Conservation (phyloP, 2,329 filamentous ascomycete species). For the Fusarium fujikuroi region DNA sequence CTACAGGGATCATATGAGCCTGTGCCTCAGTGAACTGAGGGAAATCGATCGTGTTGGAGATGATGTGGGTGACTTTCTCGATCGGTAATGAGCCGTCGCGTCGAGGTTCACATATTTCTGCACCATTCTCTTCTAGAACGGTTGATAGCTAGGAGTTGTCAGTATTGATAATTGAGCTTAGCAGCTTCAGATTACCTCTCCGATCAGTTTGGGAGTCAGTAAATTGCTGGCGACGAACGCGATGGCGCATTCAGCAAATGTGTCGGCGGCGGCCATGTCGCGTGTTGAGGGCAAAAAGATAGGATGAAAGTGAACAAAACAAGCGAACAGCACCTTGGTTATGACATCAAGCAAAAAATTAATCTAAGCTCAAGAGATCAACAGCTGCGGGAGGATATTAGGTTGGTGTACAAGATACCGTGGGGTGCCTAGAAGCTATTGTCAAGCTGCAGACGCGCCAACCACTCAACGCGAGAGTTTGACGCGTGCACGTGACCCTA, state of each 20-base stretch:
- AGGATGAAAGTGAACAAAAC: constrained; percentile 9
- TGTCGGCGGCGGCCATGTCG: constrained; percentile 46
- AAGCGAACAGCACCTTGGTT: not conserved
- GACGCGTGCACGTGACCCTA: constrained; percentile 33
- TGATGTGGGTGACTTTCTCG: constrained; percentile 63
- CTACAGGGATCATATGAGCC: constrained; percentile 83
- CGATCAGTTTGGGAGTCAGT: constrained; percentile 54
- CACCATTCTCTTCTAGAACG: constrained; percentile 61
- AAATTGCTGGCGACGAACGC: constrained; percentile 58
- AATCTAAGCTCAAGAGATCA: constrained; percentile 1
- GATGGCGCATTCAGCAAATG: constrained; percentile 57
- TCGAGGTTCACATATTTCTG: constrained; percentile 58
- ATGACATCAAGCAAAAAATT: constrained; percentile 26
- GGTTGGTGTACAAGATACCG: constrained; percentile 1
- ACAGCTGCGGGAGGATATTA: not conserved
- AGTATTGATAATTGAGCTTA: not conserved
- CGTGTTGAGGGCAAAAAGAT: constrained; percentile 2
- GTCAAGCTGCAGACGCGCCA: constrained; percentile 24
- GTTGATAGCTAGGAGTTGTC: constrained; percentile 52
- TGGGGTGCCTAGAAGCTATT: constrained; percentile 28
- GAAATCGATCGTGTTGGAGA: constrained; percentile 86
- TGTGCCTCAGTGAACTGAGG: constrained; percentile 82
- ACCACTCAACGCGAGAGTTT: constrained; percentile 50
- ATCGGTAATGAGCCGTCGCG: constrained; percentile 62
- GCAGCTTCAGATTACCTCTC: constrained; percentile 49